Evolutionary conservation across 2,329 filamentous ascomycete genomes (phyloP).

Genomic region (Penicillium sp.): DNA sequence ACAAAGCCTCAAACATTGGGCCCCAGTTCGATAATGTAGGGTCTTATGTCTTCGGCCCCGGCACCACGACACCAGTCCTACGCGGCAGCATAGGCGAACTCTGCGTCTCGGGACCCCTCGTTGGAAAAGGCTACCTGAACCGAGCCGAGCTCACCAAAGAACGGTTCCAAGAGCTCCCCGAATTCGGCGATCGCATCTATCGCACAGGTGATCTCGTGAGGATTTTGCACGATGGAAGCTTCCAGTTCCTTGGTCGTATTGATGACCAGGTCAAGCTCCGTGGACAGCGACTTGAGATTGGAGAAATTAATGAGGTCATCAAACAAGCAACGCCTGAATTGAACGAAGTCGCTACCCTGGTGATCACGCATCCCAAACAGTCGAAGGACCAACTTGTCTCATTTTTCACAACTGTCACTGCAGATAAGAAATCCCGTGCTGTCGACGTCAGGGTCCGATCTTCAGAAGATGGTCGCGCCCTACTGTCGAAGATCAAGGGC

Average conservation of each 20-base stretch:
- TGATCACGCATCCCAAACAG: conserved; percentile 67
- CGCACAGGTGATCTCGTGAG: conserved; percentile 86
- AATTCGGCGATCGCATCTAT: conserved; percentile 65
- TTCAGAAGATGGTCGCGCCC: conserved; percentile 32
- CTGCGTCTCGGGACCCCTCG: conserved; percentile 80
- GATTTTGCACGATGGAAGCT: conserved; percentile 73
- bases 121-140: conserved; percentile 86
- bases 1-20: conserved; percentile 84
- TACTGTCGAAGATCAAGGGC: conserved; percentile 52
- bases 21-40: conserved; percentile 84
- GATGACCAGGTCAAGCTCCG: conserved; percentile 92
- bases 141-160: conserved; percentile 72
- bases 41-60: conserved; percentile 70
- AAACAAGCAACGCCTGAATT: conserved; percentile 57
- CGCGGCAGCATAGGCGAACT: conserved; percentile 81
- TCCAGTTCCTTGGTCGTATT: conserved; percentile 81
- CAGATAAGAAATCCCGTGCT: conserved; percentile 15
- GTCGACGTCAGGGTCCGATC: conserved; percentile 38
- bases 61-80: conserved; percentile 68
- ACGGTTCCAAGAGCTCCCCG: conserved; percentile 65
- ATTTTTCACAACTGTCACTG: conserved; percentile 55
- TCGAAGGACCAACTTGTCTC: conserved; percentile 81
- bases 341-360: conserved; percentile 71
- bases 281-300: conserved; percentile 83
- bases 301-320: conserved; percentile 85